These are phyloP conservation scores for Vanrija sp. DNA, from an alignment of 1,284 basidiomycete species.

Conservation along the genomic window DNA sequence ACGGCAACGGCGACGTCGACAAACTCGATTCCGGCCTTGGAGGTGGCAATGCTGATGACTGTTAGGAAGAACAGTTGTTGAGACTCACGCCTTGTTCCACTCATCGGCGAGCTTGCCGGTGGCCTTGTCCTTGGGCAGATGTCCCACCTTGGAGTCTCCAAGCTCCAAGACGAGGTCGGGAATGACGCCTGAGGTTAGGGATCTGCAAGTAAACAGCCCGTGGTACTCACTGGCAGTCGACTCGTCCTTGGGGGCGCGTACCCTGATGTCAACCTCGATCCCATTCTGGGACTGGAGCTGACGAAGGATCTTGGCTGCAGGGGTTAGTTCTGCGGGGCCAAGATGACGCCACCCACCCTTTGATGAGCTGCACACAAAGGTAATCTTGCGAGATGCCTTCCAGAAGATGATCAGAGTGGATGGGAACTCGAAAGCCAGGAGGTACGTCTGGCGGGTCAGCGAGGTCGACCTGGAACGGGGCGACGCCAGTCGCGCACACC, in stretches of 20 bases:
- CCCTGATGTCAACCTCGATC: constrained; percentile 41
- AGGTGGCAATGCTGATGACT: constrained; percentile 20
- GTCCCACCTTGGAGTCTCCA: constrained; percentile 40
- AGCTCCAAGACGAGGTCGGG: constrained; percentile 34
- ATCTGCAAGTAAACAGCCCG: background rate
- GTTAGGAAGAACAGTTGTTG: background rate
- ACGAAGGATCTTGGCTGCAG: constrained; percentile 43
- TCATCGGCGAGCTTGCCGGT: constrained; percentile 47
- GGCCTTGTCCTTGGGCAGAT: constrained; percentile 47
- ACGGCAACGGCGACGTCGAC: constrained; percentile 74
- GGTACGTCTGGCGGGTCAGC: constrained; percentile 67
- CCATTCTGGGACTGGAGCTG: constrained; percentile 32
- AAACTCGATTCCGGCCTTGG: constrained; percentile 56
- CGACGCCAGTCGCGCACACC: background rate
- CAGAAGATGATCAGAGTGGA: constrained; percentile 84
- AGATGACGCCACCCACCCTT: constrained; percentile 62
- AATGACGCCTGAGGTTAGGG: constrained; percentile 24
- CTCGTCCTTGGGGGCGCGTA: constrained; percentile 42
- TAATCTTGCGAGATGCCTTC: constrained; percentile 56
- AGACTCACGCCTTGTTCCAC: constrained; percentile 53
- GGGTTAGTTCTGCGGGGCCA: background rate
- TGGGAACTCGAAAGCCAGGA: constrained; percentile 95
- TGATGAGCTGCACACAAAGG: constrained; percentile 78
- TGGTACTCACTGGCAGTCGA: constrained; percentile 24
- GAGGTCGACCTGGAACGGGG: background rate